Evolutionary conservation across 2,329 filamentous ascomycete species (phyloP).

Genomic region (Colletotrichum navitas): DNA sequence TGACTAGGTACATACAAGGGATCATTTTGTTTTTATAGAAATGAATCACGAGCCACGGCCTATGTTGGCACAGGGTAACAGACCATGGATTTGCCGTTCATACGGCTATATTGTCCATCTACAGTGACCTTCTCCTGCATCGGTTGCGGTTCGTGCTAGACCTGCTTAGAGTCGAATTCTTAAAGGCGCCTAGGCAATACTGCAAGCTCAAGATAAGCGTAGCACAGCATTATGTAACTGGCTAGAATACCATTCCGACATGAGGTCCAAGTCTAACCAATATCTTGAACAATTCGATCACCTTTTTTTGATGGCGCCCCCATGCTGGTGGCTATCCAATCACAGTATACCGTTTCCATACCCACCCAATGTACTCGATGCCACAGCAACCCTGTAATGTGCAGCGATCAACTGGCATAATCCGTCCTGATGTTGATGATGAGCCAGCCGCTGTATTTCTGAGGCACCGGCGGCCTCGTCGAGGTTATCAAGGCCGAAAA

Average conservation of each 20-base stretch:
- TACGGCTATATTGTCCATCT: background rate
- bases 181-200: background rate
- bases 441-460: too few relatives aligned
- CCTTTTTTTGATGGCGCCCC: background rate
- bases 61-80: background rate
- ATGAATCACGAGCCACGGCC: constrained; percentile 3
- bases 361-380: background rate
- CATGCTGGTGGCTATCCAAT: too few relatives aligned
- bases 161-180: background rate
- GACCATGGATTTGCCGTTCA: background rate
- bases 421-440: too few relatives aligned
- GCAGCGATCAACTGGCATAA: too few relatives aligned
- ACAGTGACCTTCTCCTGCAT: too few relatives aligned
- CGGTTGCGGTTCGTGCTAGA: background rate
- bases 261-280: background rate
- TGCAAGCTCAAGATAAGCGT: fast-evolving
- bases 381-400: background rate
- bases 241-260: background rate
- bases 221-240: background rate
- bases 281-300: background rate
- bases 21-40: background rate
- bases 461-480: too few relatives aligned
- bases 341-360: background rate
- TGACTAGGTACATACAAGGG: background rate
- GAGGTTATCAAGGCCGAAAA: too few relatives aligned